These are phyloP conservation scores for Coleophoma crateriformis DNA, from an alignment of 2,329 filamentous ascomycete species.

Conservation along the genomic window DNA sequence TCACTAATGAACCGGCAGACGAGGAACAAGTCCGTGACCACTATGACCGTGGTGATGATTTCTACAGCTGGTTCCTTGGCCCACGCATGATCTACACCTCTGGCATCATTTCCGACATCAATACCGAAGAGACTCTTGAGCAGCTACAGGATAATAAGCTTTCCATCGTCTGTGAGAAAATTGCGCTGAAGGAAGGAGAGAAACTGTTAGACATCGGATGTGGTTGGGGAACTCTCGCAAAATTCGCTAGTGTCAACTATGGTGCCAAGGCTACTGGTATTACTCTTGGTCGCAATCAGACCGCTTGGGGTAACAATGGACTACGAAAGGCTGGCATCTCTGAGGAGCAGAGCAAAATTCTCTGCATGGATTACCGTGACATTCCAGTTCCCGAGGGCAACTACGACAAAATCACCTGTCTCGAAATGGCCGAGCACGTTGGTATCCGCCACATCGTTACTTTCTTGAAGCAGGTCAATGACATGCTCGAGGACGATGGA, in stretches of 20 bases:
- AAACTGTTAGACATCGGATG: constrained; percentile 90
- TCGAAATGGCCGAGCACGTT: constrained; percentile 99
- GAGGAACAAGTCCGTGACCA: constrained; percentile 97
- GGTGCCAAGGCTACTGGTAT: constrained; percentile 79
- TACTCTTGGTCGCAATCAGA: constrained; percentile 93
- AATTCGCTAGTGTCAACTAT: constrained; percentile 89
- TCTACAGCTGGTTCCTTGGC: constrained; percentile 97
- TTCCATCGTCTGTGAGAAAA: constrained; percentile 92
- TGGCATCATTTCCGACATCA: constrained; percentile 84
- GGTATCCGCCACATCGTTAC: constrained; percentile 80
- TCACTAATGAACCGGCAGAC: constrained; percentile 49
- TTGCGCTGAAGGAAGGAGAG: constrained; percentile 76
- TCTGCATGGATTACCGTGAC: constrained; percentile 97
- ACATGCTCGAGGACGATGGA: constrained; percentile 96
- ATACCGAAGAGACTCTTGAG: constrained; percentile 85
- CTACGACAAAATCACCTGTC: constrained; percentile 93
- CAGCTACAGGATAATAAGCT: constrained; percentile 98
- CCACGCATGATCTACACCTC: constrained; percentile 99
- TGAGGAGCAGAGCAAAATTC: constrained; percentile 83
- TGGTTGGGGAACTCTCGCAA: constrained; percentile 94
- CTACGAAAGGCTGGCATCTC: constrained; percentile 76
- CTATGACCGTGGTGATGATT: constrained; percentile 97
- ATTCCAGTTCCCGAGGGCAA: constrained; percentile 71
- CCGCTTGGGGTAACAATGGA: constrained; percentile 90
- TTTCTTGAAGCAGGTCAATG: constrained; percentile 82